Conservation (phyloP, 2,329 filamentous ascomycete genomes). For the Neonectria faginata region DNA sequence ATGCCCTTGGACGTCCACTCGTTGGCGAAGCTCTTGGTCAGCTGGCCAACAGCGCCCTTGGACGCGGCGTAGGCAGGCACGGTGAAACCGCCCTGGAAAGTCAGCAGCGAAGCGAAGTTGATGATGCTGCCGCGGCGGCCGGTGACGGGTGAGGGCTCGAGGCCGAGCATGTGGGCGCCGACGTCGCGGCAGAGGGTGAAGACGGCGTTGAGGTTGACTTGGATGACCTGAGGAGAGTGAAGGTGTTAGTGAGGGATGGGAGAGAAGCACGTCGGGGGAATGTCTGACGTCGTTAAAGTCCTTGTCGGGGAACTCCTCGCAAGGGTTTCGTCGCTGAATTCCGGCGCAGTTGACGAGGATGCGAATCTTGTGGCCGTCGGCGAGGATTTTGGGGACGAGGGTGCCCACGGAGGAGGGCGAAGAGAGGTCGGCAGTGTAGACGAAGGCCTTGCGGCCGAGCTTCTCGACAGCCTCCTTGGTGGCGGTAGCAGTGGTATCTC, state of each 20-base stretch:
- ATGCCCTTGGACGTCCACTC: constrained; percentile 86
- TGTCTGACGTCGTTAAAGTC: constrained; percentile 76
- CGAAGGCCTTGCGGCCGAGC: constrained; percentile 73
- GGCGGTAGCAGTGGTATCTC: constrained; percentile 55
- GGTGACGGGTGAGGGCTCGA: constrained; percentile 59
- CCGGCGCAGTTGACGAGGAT: constrained; percentile 90
- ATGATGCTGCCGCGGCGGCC: constrained; percentile 78
- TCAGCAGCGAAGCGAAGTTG: constrained; percentile 85
- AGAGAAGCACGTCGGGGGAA: neutral
- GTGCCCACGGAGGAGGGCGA: constrained; percentile 68
- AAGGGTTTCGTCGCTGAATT: constrained; percentile 83
- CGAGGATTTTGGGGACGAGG: constrained; percentile 71
- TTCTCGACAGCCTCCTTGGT: constrained; percentile 73
- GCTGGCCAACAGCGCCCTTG: constrained; percentile 86
- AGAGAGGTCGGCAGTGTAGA: constrained; percentile 78
- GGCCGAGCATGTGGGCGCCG: constrained; percentile 80
- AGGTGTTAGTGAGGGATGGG: constrained; percentile 10
- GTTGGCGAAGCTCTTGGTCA: constrained; percentile 87
- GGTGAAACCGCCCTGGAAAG: constrained; percentile 88
- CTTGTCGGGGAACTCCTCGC: constrained; percentile 78
- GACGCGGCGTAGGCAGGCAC: constrained; percentile 89
- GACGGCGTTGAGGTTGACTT: constrained; percentile 87
- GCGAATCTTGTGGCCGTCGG: constrained; percentile 73
- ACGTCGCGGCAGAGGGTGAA: constrained; percentile 83
- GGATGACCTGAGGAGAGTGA: constrained; percentile 68